These are phyloP conservation scores for Aspergillus nomiae DNA, from an alignment of 2,329 filamentous ascomycete species.

Conservation along the genomic window DNA sequence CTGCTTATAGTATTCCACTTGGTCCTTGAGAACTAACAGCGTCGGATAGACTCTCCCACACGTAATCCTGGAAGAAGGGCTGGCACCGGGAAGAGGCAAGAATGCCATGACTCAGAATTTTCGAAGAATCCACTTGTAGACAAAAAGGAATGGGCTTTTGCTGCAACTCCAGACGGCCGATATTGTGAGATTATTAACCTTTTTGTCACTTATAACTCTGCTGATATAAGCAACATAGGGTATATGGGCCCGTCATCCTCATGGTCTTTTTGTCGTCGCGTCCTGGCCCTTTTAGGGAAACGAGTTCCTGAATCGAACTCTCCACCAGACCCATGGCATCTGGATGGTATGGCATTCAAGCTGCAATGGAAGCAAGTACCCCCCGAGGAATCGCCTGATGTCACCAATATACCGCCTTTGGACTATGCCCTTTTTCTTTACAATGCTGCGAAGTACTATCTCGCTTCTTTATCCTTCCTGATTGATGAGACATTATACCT, in stretches of 20 bases:
- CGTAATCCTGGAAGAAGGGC: background rate
- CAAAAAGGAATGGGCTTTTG: background rate
- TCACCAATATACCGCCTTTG: constrained; percentile 49
- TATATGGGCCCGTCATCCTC: constrained; percentile 35
- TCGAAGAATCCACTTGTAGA: background rate
- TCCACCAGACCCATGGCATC: constrained; percentile 34
- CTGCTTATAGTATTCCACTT: background rate
- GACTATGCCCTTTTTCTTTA: constrained; percentile 57
- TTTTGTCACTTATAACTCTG: constrained; percentile 31
- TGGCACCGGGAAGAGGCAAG: background rate
- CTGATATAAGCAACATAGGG: constrained; percentile 19
- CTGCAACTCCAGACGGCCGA: background rate
- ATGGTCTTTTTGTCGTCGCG: constrained; percentile 40
- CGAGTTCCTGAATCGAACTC: constrained; percentile 34
- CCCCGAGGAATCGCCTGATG: constrained; percentile 30
- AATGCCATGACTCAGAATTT: background rate
- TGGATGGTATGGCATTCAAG: constrained; percentile 35
- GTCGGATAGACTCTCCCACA: background rate
- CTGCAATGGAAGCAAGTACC: constrained; percentile 32
- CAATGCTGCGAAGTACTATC: constrained; percentile 60
- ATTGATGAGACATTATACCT: constrained; percentile 54
- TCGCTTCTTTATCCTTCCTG: constrained; percentile 56
- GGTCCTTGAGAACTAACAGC: too few species aligned
- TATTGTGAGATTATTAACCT: constrained; percentile 11
- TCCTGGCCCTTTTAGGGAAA: constrained; percentile 35